Base-by-base conservation (phyloP, 73 alveolate species). In the Urostyla sp. region DNA sequence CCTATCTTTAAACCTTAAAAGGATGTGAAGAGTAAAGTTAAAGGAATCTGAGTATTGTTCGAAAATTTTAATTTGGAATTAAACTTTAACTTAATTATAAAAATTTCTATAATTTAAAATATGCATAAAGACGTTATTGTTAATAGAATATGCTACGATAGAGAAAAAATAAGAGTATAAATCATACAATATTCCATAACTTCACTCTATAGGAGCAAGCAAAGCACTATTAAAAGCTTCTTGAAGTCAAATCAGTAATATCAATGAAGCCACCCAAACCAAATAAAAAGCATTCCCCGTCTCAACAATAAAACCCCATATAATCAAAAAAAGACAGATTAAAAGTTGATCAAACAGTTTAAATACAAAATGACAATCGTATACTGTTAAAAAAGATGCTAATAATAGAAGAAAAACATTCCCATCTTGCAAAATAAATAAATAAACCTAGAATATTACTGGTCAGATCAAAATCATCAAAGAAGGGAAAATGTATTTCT, bases 61-160 rank as follows among this genome's bases (percentile, higher is more conserved):
- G 15, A 10, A 50, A 8, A n/a, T n/a, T 10, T 50, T 50, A 7
- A n/a, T 8, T n/a, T 50, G 61, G 36, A 50, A 13, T 50, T 50
- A 5, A 50, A 7, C 23, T 50, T 18, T 50, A 18, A 8, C 16
- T 50, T 50, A 5, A 7, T 50, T 50, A 8, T 50, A 50, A 50
- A 16, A 7, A 18, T 8, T 50, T 50, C 36, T 18, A 7, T 7
- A 32, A 50, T 7, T 18, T 8, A 18, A 50, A 50, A 50, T 18
- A 55, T 55, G 72, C 72, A 55, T 55, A 55, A 26, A 55, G 72
- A 55, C 72, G 72, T 55, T 55, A 55, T 55, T 55, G 7, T 55
- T 13, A 55, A 55, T 55, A 6, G 72, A 3, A 55, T 55, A 11
- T 55, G 72, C 72, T 55, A 55, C 31, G 72, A 55, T 55, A 7